phyloP scores from a whole-genome alignment of 495 filamentous ascomycete genomes.

The Penicillium canariense region DNA sequence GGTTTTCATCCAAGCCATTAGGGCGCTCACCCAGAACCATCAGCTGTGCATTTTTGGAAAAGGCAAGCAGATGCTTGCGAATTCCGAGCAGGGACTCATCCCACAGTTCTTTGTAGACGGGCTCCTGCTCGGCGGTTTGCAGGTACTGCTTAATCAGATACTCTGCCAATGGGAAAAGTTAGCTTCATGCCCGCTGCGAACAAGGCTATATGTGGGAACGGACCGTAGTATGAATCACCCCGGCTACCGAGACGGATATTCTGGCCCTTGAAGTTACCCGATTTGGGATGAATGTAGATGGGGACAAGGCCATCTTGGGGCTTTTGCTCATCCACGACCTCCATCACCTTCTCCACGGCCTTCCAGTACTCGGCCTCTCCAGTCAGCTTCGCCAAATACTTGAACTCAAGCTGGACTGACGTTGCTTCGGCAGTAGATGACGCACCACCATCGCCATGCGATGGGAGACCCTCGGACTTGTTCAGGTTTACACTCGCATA shows the following conservation, averaged over 20 bases:
- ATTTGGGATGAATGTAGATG: conserved; percentile 81
- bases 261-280: conserved; percentile 71
- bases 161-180: conserved; percentile 45
- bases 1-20: conserved; percentile 57
- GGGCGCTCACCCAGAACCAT: conserved; percentile 88
- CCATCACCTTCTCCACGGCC: conserved; percentile 84
- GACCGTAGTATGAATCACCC: conserved; percentile 93
- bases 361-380: conserved; percentile 91
- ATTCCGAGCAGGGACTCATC: conserved; percentile 80
- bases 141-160: conserved; percentile 97
- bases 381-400: conserved; percentile 92
- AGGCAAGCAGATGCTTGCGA: conserved; percentile 86
- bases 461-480: conserved; percentile 66
- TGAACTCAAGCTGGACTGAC: conserved; percentile 92
- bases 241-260: conserved; percentile 91
- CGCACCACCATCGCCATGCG: conserved; percentile 83
- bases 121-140: conserved; percentile 84
- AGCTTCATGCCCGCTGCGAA: neutral
- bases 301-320: conserved; percentile 81
- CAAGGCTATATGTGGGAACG: conserved; percentile 1
- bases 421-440: conserved; percentile 93
- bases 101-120: conserved; percentile 90
- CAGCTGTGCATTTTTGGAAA: conserved; percentile 73
- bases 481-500: conserved; percentile 88
- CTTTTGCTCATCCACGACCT: conserved; percentile 79